phyloP scores from a whole-genome alignment of 371 early-diverging fungal species.

The Capillidium heterosporum region DNA sequence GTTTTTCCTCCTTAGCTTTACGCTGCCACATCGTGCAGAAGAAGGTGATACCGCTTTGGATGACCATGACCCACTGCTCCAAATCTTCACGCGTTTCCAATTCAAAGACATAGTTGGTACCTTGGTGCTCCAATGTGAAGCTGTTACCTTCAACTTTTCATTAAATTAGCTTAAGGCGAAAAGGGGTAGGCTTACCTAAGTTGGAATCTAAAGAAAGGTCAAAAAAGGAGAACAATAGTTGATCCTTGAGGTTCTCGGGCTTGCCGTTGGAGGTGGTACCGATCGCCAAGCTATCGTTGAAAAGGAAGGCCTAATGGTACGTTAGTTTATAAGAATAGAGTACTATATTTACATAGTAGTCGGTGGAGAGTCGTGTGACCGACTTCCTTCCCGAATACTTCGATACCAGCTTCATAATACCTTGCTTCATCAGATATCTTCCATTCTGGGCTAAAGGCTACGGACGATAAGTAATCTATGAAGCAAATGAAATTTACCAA shows the following conservation, averaged over 20 bases:
- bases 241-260: background rate
- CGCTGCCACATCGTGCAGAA: background rate
- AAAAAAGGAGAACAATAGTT: background rate
- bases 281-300: constrained; percentile 2
- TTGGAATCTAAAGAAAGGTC: background rate
- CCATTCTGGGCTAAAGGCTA: constrained; percentile 4
- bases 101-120: background rate
- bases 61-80: background rate
- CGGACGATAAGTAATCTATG: background rate
- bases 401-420: background rate
- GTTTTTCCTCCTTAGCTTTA: constrained; percentile 3
- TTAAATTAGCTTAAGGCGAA: background rate
- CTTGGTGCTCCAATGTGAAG: background rate
- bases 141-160: background rate
- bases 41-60: background rate
- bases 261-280: background rate
- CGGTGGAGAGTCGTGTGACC: background rate
- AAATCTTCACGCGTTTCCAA: background rate
- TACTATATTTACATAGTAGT: background rate
- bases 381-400: background rate
- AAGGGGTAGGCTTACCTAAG: background rate
- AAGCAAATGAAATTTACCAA: background rate
- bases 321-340: background rate
- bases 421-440: background rate
- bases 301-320: constrained; percentile 1